Percentiles rank a stretch among this genome's conserved stretches.
Conservation (phyloP, 2,329 filamentous ascomycete genomes). For the Apiospora hydei region DNA sequence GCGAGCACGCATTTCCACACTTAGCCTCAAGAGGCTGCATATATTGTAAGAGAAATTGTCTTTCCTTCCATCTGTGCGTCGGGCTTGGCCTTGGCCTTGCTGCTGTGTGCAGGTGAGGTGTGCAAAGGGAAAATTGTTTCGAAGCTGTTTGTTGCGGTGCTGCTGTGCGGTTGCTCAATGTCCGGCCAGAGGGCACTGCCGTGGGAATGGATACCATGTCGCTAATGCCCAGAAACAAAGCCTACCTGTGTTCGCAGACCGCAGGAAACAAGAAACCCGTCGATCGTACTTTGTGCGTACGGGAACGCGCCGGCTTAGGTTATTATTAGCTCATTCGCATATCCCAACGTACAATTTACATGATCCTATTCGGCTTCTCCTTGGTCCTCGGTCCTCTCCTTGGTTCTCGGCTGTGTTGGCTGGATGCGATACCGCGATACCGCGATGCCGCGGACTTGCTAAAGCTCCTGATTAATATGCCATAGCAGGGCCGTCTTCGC, state of each 20-base stretch:
- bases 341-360: not conserved
- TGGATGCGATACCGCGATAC: not conserved
- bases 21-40: slow-evolving; percentile 17
- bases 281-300: slow-evolving; percentile 4
- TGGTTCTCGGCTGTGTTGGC: not conserved
- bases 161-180: not conserved
- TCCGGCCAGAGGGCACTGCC: not conserved
- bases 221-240: not conserved
- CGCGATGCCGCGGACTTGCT: not conserved
- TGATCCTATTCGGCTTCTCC: not conserved
- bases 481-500: not conserved
- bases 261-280: not conserved
- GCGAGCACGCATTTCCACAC: slow-evolving; percentile 10
- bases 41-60: slow-evolving; percentile 7
- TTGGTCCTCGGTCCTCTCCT: slow-evolving; percentile 1
- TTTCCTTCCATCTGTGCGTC: slow-evolving; percentile 21
- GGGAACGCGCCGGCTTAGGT: not conserved
- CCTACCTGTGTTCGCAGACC: not conserved
- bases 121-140: not conserved
- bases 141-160: not conserved
- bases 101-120: not conserved
- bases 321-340: slow-evolving; percentile 2
- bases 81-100: slow-evolving; percentile 13
- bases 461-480: slow-evolving; percentile 7
- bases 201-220: not conserved